Conservation (phyloP, 78 protist species). For the Cavenderia fasciculata region DNA sequence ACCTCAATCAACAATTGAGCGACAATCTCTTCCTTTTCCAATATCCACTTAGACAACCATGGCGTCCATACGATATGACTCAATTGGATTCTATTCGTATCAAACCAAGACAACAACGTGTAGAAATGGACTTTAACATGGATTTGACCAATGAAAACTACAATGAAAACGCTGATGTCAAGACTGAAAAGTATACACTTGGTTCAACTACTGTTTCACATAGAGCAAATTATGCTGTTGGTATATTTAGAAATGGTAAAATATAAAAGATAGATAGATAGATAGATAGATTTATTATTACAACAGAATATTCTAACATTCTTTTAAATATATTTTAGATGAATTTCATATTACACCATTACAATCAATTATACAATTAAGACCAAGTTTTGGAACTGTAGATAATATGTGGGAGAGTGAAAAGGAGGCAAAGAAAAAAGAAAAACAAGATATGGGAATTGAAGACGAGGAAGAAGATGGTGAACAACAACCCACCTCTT, state of each 20-base stretch:
- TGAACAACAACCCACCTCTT: not conserved
- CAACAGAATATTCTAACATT: too few species aligned
- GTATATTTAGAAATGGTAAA: conserved; percentile 24
- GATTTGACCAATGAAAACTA: conserved; percentile 21
- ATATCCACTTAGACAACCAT: conserved; percentile 75
- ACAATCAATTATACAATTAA: conserved; percentile 61
- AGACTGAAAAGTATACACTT: conserved; percentile 12
- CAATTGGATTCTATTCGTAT: conserved; percentile 35
- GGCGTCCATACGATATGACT: conserved; percentile 73
- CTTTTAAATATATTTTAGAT: not conserved
- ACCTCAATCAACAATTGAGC: conserved; percentile 21
- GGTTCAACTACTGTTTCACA: conserved; percentile 63
- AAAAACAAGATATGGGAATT: conserved; percentile 2
- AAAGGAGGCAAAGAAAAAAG: conserved; percentile 30
- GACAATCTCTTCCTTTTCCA: conserved; percentile 53
- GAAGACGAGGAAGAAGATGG: conserved; percentile 29
- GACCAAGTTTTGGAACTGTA: conserved; percentile 36
- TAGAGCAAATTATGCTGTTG: conserved; percentile 56
- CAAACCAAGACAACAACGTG: conserved; percentile 69
- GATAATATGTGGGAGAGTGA: conserved; percentile 45
- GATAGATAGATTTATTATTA: too few species aligned
- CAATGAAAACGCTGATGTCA: conserved; percentile 22
- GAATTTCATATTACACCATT: conserved; percentile 68
- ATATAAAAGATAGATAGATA: too few species aligned
- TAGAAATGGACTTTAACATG: conserved; percentile 44